A percentile compares a stretch with the other conserved stretches of the same genome.
These are phyloP conservation scores for Phytopythium oedochilum DNA, from an alignment of 352 stramenopile species.

Conservation along the genomic window DNA sequence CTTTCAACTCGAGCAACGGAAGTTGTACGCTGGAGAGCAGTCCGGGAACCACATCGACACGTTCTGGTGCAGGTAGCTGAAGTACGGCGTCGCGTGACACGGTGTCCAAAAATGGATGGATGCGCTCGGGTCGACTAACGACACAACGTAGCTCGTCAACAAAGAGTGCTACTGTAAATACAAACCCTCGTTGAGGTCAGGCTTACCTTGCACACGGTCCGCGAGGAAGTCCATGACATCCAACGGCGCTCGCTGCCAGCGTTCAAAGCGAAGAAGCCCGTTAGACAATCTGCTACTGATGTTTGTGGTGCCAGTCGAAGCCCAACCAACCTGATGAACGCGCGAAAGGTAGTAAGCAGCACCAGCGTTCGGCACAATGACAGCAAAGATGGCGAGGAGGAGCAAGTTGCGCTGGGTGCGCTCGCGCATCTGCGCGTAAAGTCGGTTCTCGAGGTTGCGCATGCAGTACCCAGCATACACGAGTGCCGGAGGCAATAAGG, in stretches of 20 bases:
- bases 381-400: slow-evolving; percentile 32
- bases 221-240: slow-evolving; percentile 83
- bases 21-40: slow-evolving; percentile 61
- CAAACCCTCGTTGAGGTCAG: neutral
- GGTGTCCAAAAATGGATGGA: slow-evolving; percentile 85
- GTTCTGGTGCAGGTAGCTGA: slow-evolving; percentile 83
- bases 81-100: slow-evolving; percentile 85
- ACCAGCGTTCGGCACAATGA: slow-evolving; percentile 62
- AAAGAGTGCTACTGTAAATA: neutral
- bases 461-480: slow-evolving; percentile 78
- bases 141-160: neutral
- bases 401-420: slow-evolving; percentile 55
- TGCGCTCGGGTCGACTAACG: slow-evolving; percentile 24
- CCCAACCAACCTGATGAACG: slow-evolving; percentile 24
- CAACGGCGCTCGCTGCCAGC: slow-evolving; percentile 46
- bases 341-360: slow-evolving; percentile 68
- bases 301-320: neutral
- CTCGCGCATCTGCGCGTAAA: slow-evolving; percentile 52
- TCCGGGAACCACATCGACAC: slow-evolving; percentile 84
- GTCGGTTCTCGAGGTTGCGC: slow-evolving; percentile 55
- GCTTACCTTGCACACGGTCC: slow-evolving; percentile 42
- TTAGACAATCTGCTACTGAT: neutral
- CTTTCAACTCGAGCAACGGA: neutral
- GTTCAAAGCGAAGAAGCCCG: neutral
- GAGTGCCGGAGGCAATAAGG: slow-evolving; percentile 61